Base-by-base conservation (phyloP, 2,329 filamentous ascomycete genomes). In the Colletotrichum lini region DNA sequence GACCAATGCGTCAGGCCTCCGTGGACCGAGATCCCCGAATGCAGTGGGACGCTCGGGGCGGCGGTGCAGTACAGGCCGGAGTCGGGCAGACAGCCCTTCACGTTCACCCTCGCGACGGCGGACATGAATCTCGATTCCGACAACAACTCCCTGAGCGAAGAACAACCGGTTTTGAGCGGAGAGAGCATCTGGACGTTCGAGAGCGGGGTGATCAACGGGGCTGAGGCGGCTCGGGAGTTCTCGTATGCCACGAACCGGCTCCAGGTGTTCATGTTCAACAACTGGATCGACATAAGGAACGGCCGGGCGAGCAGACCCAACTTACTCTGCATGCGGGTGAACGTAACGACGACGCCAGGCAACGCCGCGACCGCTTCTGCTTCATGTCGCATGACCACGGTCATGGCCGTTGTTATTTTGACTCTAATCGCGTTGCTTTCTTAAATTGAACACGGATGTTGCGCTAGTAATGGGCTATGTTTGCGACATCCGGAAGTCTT, bases 251-350 rank as follows among this genome's bases (percentile, higher is more conserved):
- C 54, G 42, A 66, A 54, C 42, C 38, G 53, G 26, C n/a, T 70
- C 7, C 67, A 67, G 26, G 23, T 67, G 2, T 21, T 67, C 13
- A 70, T 70, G 49, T 66, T 70, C 23, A 66, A 57, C 49, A 62
- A 45, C 26, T 53, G 62, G 49, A 6, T 59, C 21, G 1, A 63
- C 26, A 49, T 21, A 13, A 23, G 2, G 1, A 16, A 38, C 18
- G 40, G 30, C 1, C 59, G 47, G 7, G 23, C 56, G 49, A 54
- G 54, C 15, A 47, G 40, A 3, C 35, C 54, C 0, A 45, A 70
- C n/a, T 3, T 67, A 4, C 56, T 60, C 13, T 70, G 67, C 30
- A 61, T 67, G 67, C 49, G 67, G 26, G 67, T 44, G 2, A 60
- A 61, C 47, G 30, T 56, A 16, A 49, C 63, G 21, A 15, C 56